Evolutionary conservation across 805 yeast genomes (phyloP).

Genomic region (Hanseniaspora guilliermondii): DNA sequence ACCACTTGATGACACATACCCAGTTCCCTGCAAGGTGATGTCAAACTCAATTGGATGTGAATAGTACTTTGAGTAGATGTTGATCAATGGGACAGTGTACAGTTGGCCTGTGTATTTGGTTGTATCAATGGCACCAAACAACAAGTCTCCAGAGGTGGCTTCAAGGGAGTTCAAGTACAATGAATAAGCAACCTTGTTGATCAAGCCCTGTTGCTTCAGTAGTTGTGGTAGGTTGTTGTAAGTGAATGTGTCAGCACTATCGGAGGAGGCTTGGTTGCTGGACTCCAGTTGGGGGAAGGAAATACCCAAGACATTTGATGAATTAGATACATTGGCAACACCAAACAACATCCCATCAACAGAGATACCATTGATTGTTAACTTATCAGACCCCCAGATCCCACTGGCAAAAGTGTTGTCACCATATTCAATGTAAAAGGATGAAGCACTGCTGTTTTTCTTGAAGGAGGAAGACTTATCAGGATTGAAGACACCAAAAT

Average conservation of each 20-base stretch:
- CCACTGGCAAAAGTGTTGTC: constrained; percentile 37
- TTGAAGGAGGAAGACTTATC: constrained; percentile 19
- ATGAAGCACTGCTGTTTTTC: constrained; percentile 15
- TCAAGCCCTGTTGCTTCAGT: constrained; percentile 41
- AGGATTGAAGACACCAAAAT: constrained; percentile 22
- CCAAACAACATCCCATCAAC: constrained; percentile 47
- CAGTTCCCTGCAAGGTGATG: constrained; percentile 35
- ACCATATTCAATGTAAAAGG: constrained; percentile 32
- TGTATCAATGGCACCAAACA: constrained; percentile 56
- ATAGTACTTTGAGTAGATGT: constrained; percentile 27
- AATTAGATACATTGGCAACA: constrained; percentile 43
- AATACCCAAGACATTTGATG: constrained; percentile 53
- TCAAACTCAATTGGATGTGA: constrained; percentile 36
- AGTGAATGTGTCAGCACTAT: constrained; percentile 15
- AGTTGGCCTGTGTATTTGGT: constrained; percentile 41
- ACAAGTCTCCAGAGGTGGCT: constrained; percentile 35
- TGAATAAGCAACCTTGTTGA: constrained; percentile 42
- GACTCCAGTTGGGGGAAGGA: constrained; percentile 49
- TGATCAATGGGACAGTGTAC: constrained; percentile 37
- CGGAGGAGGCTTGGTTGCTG: constrained; percentile 24
- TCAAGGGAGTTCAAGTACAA: constrained; percentile 33
- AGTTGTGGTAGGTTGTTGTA: constrained; percentile 55
- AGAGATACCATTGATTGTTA: constrained; percentile 35
- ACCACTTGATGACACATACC: constrained; percentile 19
- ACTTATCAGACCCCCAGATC: constrained; percentile 45